Conservation (phyloP, 495 filamentous ascomycete species). For the Filosporella fistucella region DNA sequence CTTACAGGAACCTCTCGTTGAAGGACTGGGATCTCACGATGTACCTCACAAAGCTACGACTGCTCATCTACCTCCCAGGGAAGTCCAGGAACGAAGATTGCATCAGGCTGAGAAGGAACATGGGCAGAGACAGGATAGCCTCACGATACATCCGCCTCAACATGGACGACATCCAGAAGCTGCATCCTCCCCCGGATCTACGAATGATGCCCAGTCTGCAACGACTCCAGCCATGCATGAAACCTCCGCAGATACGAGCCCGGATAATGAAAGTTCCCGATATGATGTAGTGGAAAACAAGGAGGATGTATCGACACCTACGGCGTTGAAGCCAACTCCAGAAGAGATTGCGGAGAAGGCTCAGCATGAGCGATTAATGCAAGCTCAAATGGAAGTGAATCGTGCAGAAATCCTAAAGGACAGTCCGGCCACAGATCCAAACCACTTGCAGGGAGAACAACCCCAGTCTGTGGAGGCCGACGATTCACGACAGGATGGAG, state of each 20-base stretch:
- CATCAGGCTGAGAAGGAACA: slow-evolving; percentile 13
- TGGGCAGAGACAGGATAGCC: not conserved
- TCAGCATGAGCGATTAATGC: slow-evolving; percentile 30
- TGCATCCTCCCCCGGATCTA: slow-evolving; percentile 40
- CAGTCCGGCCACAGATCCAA: slow-evolving; percentile 20
- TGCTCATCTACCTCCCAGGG: slow-evolving; percentile 22
- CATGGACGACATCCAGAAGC: slow-evolving; percentile 22
- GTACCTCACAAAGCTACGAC: slow-evolving; percentile 16
- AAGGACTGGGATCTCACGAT: slow-evolving; percentile 19
- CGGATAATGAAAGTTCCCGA: slow-evolving; percentile 45
- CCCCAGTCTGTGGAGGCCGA: no score
- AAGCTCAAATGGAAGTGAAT: slow-evolving; percentile 31
- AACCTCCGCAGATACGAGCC: slow-evolving; percentile 45
- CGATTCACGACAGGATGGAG: slow-evolving; percentile 4
- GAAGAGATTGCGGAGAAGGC: slow-evolving; percentile 31
- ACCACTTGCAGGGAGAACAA: not conserved
- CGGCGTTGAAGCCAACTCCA: slow-evolving; percentile 22
- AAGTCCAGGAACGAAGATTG: slow-evolving; percentile 18
- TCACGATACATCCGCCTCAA: slow-evolving; percentile 17
- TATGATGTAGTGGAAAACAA: slow-evolving; percentile 26
- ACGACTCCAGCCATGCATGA: slow-evolving; percentile 36
- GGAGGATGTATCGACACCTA: slow-evolving; percentile 21
- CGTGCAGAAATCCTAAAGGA: slow-evolving; percentile 27
- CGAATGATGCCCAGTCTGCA: slow-evolving; percentile 30
- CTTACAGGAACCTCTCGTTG: slow-evolving; percentile 13